Evolutionary conservation across 495 filamentous ascomycete genomes (phyloP).

Genomic region (Penicillium egyptiacum): DNA sequence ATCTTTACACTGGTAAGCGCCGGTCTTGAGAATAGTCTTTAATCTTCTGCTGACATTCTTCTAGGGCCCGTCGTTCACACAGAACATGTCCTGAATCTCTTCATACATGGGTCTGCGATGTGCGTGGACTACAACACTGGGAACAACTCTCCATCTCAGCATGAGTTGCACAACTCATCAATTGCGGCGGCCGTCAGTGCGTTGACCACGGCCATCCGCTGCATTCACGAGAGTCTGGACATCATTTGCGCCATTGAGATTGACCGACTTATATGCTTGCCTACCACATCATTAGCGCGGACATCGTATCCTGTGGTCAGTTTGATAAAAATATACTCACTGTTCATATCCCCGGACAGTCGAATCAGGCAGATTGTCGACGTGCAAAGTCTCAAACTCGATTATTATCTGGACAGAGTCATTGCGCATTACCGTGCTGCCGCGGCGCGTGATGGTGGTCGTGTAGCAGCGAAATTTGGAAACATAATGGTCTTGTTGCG

Average conservation of each 20-base stretch:
- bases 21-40: not conserved
- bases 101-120: constrained; percentile 84
- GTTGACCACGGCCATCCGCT: constrained; percentile 66
- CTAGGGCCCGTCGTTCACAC: constrained; percentile 33
- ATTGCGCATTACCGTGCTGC: constrained; percentile 65
- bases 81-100: constrained; percentile 61
- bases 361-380: constrained; percentile 77
- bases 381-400: constrained; percentile 70
- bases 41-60: constrained; percentile 12
- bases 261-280: constrained; percentile 64
- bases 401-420: constrained; percentile 68
- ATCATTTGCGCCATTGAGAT: constrained; percentile 62
- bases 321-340: constrained; percentile 84
- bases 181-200: constrained; percentile 68
- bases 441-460: constrained; percentile 61
- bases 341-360: constrained; percentile 63
- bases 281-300: constrained; percentile 75
- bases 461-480: constrained; percentile 73
- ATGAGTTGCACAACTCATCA: constrained; percentile 42
- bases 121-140: constrained; percentile 59
- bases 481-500: constrained; percentile 72
- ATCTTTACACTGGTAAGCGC: constrained; percentile 37
- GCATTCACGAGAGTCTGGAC: constrained; percentile 74
- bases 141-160: constrained; percentile 14
- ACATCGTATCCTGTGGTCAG: constrained; percentile 81